Evolutionary conservation across 495 filamentous ascomycete species (phyloP).

Genomic region (Venustampulla echinocandica): DNA sequence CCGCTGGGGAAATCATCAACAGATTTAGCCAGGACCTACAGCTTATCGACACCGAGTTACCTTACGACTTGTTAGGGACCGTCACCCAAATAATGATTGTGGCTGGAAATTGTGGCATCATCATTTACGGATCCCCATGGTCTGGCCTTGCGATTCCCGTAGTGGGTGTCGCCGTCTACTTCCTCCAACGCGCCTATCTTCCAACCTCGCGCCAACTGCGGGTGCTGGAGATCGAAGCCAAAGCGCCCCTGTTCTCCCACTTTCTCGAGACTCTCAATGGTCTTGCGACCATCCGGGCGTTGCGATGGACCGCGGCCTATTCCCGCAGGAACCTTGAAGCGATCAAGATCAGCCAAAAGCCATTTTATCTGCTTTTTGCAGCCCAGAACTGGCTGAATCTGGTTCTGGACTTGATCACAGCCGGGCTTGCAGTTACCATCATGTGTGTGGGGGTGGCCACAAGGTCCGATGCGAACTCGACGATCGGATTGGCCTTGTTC

Average conservation of each 20-base stretch:
- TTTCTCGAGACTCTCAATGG: slow-evolving; percentile 34
- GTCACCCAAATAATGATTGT: no score
- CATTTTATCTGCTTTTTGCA: slow-evolving; percentile 36
- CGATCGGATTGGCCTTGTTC: background rate
- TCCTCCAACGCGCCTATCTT: slow-evolving; percentile 45
- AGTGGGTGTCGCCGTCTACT: slow-evolving; percentile 30
- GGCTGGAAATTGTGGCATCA: no score
- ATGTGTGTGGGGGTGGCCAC: slow-evolving; percentile 26
- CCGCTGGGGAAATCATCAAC: background rate
- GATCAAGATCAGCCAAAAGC: slow-evolving; percentile 31
- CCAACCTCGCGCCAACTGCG: slow-evolving; percentile 48
- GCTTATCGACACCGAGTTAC: slow-evolving; percentile 48
- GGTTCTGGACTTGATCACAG: slow-evolving; percentile 30
- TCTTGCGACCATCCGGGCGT: slow-evolving; percentile 33
- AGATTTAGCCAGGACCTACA: slow-evolving; percentile 49
- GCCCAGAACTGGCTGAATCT: slow-evolving; percentile 36
- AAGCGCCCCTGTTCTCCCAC: slow-evolving; percentile 33
- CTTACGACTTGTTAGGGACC: no score
- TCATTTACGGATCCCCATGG: no score
- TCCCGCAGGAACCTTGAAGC: slow-evolving; percentile 10
- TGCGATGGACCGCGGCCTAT: slow-evolving; percentile 24
- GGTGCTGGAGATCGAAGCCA: slow-evolving; percentile 45
- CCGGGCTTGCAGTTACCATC: slow-evolving; percentile 26
- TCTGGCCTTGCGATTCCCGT: no score
- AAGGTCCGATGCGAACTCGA: slow-evolving; percentile 23